These are phyloP conservation scores for Gaeumannomyces tritici DNA, from an alignment of 2,329 filamentous ascomycete genomes.

Conservation along the genomic window DNA sequence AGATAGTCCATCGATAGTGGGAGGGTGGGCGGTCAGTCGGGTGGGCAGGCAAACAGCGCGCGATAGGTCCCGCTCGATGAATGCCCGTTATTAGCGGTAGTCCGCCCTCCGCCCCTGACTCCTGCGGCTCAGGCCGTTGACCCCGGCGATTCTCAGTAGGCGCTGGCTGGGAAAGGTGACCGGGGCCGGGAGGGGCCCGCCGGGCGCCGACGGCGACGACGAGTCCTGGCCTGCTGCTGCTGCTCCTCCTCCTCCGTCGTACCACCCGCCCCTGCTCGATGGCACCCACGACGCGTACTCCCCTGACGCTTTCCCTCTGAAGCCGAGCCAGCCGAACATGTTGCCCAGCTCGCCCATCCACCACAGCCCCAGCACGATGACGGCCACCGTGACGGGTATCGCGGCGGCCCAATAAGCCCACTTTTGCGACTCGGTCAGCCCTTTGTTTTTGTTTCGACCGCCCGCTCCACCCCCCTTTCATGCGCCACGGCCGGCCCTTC, in stretches of 20 bases:
- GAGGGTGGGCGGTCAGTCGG: no score
- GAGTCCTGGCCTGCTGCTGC: neutral
- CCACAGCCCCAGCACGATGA: conserved; percentile 29
- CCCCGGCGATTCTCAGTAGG: neutral
- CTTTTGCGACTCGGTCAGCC: conserved; percentile 13
- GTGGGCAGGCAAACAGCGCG: no score
- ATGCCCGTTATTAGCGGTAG: neutral
- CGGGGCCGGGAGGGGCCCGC: neutral
- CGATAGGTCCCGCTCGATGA: no score
- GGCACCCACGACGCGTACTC: neutral
- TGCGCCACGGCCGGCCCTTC: neutral
- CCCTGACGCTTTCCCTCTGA: neutral
- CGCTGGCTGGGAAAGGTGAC: neutral
- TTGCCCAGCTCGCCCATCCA: conserved; percentile 33
- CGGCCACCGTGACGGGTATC: conserved; percentile 31
- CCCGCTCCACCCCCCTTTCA: no score
- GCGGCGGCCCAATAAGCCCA: conserved; percentile 41
- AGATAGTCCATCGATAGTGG: no score
- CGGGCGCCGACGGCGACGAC: no score
- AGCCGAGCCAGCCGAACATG: neutral
- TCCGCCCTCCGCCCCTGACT: neutral
- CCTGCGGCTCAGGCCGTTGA: neutral
- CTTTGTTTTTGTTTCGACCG: neutral
- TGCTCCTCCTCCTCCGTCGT: neutral
- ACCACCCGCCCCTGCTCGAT: neutral